A percentile compares a stretch with the other conserved stretches of the same genome.
phyloP scores from a whole-genome alignment of 305 asterid genomes.

The Withania somnifera region DNA sequence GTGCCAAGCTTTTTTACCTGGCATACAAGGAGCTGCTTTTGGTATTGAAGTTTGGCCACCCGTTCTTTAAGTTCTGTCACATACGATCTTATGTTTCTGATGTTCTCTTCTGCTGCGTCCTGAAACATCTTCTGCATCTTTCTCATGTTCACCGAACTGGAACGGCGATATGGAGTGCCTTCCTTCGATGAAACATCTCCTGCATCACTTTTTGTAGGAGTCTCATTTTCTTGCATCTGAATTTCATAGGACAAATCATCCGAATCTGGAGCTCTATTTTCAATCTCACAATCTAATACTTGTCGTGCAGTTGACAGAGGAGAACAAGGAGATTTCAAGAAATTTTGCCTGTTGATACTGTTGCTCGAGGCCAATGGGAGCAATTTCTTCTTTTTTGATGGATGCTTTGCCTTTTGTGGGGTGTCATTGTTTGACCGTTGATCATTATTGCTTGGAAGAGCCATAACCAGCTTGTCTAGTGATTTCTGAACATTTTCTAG shows the following conservation, averaged over 20 bases:
- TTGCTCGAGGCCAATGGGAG: constrained; percentile 78
- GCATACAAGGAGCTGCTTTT: constrained; percentile 95
- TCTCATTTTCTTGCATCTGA: constrained; percentile 63
- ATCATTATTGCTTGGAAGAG: constrained; percentile 58
- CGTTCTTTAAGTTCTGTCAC: constrained; percentile 97
- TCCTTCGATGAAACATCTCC: constrained; percentile 79
- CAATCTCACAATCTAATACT: constrained; percentile 49
- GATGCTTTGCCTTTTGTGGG: constrained; percentile 44
- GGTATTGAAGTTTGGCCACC: constrained; percentile 95
- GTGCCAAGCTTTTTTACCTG: constrained; percentile 40
- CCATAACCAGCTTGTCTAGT: constrained; percentile 77
- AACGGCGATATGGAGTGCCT: constrained; percentile 78
- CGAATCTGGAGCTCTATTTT: constrained; percentile 60
- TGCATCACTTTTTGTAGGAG: constrained; percentile 76
- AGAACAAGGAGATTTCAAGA: constrained; percentile 80
- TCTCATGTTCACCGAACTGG: constrained; percentile 92
- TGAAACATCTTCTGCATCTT: constrained; percentile 98
- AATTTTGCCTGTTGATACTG: constrained; percentile 49
- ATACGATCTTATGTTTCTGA: constrained; percentile 88
- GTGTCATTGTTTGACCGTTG: constrained; percentile 33
- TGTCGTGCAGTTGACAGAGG: constrained; percentile 66
- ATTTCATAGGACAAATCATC: constrained; percentile 54
- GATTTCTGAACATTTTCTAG: constrained; percentile 95
- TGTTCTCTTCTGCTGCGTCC: constrained; percentile 97
- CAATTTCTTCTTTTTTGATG: constrained; percentile 55